Base-by-base conservation (phyloP, 768 basidiomycete genomes). In the Xerocomellus chrysenteron region DNA sequence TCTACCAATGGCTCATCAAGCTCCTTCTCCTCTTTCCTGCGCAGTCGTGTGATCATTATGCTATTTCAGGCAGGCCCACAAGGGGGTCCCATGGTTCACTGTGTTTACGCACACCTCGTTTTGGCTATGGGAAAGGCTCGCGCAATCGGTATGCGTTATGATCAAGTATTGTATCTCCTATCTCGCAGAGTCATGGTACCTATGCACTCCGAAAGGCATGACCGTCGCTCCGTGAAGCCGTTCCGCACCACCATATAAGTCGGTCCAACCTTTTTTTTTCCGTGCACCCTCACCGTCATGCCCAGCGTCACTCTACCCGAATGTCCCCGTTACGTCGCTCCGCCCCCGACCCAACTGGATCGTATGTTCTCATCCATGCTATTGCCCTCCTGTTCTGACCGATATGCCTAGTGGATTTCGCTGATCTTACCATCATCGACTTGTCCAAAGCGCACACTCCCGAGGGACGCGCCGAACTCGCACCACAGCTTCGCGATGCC, bases 371-470 rank as follows among this genome's bases (percentile, higher is more conserved):
- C 33, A 7, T 32, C 11, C 10, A 1, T 9, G 2, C n/a, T 1
- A 28, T 8, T 26, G 5, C 19, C n/a, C 39, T 39, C 24, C 4
- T 30, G 8, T 52, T 30, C 47, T 36, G 30, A 52, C 46, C 73
- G 69, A 75, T 59, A 73, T 74, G 16, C 47, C 28, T 43, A 79
- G 78, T 78, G 57, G 73, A 76, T 17, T 78, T 73, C 56, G 84
- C 82, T 13, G 79, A 83, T 47, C 74, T 86, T 4, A 71, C 79
- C 0, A 71, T 80, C 52, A 77, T 85, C 46, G 82, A 86, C 58
- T 63, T 85, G 13, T 74, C 82, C 2, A 72, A 76, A 40, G 74
- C 70, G 0, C 47, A 55, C 8, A 78, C 76, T 5, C 64, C 68
- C 1, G 75, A 81, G 57, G 81, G 75, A 7, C 74, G 78, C 2